phyloP scores from a whole-genome alignment of 257 asterid species.

The Echites panduratus region DNA sequence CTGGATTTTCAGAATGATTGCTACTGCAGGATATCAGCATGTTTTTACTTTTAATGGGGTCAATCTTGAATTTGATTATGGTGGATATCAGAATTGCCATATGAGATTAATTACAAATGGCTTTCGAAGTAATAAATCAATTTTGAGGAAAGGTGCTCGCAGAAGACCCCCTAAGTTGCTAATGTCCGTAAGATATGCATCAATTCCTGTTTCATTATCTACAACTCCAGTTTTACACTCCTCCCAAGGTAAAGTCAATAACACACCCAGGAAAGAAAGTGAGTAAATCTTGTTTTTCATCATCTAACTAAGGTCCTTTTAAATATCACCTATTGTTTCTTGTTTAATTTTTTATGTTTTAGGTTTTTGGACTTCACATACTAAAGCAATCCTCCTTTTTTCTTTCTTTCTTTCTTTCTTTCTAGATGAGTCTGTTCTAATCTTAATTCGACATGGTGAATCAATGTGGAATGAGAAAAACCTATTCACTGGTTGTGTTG shows the following conservation, averaged over 20 bases:
- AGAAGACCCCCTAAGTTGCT: conserved; percentile 13
- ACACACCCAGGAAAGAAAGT: conserved; percentile 33
- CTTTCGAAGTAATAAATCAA: conserved; percentile 3
- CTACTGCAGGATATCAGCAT: conserved; percentile 24
- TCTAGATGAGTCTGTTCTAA: conserved; percentile 65
- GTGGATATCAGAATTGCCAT: conserved; percentile 9
- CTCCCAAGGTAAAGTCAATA: conserved; percentile 1
- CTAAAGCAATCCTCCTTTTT: conserved; percentile 8
- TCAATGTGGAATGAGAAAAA: conserved; percentile 98
- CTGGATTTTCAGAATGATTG: conserved; percentile 27
- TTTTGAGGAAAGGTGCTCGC: conserved; percentile 16
- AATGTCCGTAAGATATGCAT: neutral
- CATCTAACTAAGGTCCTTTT: neutral
- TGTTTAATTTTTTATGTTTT: neutral
- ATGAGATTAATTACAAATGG: conserved; percentile 14
- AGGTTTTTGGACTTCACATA: neutral
- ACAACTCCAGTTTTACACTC: conserved; percentile 27
- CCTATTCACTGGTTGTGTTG: conserved; percentile 91
- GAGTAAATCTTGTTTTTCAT: conserved; percentile 23
- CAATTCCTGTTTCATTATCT: conserved; percentile 17
- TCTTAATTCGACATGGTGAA: conserved; percentile 82
- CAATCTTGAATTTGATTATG: conserved; percentile 16
- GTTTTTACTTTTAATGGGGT: conserved; percentile 20
- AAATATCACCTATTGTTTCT: neutral
- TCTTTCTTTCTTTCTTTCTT: too few species aligned